Evolutionary conservation across 495 filamentous ascomycete genomes (phyloP), one percentile per base, ranked within the genome.

Genomic region (Penicillium longicatenatum): DNA sequence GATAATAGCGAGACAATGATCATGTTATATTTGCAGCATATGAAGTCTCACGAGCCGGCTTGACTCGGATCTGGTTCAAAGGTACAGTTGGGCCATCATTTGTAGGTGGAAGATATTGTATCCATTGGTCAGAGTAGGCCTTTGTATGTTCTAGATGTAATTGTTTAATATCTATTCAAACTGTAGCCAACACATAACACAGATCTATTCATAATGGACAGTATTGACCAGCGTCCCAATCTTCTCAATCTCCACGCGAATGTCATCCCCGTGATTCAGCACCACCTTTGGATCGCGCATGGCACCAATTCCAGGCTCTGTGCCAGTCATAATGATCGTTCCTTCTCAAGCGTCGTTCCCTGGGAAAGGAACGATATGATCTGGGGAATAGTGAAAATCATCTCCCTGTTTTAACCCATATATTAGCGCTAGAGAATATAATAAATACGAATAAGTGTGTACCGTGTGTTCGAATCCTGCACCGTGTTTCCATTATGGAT

Each of bases 301-400:
- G 46, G 68, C 59, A 19, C 68, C 68, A 31, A 70, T 67, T 16
- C 68, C 68, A 8, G 60, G 56, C 14, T 43, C 52, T 65, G 88
- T 91, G 53, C 88, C 88, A 22, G 88, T 90, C 60, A 89, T 87
- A 51, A 91, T 88, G 44, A 90, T 41, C 64, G 89, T 86, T 2
- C 89, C 5, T 83, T 84, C 43, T 88, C 63, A 31, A 90, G 66
- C 11, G 88, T 90, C 19, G 86, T 88, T 31, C 87, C 88, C 59
- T 82, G 84, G 56, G 81, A 85, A 19, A 91, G 68, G 60, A 88
- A 87, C 0, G 82, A 39, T 71, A 80, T 19, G 87, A 79, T 89
- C 5, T n/a, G 35, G 35, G 12, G 14, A 16, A 39, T n/a, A 16
- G 14, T n/a, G 35, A 39, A 39, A 39, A 39, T 39, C 35, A 39